Evolutionary conservation across 371 early-diverging fungal species (phyloP).

Genomic region (Actinomucor elegans): DNA sequence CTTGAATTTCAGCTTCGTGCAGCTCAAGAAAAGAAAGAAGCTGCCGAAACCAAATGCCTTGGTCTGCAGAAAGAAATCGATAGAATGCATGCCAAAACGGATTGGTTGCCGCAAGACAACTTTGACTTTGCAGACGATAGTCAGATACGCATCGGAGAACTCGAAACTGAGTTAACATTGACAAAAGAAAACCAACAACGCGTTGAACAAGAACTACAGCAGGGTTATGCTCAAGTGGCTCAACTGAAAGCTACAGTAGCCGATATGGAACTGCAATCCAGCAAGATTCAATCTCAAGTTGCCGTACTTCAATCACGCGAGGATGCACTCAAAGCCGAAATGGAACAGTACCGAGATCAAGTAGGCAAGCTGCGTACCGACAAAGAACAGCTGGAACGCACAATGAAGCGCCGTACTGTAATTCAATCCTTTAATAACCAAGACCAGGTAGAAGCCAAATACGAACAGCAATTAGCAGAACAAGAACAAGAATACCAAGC

Average conservation of each 20-base stretch:
- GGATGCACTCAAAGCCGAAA: conserved; percentile 18
- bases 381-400: conserved; percentile 34
- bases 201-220: conserved; percentile 8
- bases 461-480: conserved; percentile 47
- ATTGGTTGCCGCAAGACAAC: not conserved
- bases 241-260: conserved; percentile 19
- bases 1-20: conserved; percentile 31
- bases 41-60: conserved; percentile 11
- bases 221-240: conserved; percentile 17
- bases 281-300: conserved; percentile 28
- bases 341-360: conserved; percentile 35
- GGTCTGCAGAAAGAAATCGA: conserved; percentile 9
- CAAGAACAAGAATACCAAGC: conserved; percentile 47
- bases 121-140: conserved; percentile 9
- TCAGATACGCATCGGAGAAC: not conserved
- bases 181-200: conserved; percentile 2
- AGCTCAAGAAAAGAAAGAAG: conserved; percentile 29
- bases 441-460: conserved; percentile 14
- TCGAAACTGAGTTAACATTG: conserved; percentile 7
- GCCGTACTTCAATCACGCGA: conserved; percentile 21
- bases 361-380: conserved; percentile 22
- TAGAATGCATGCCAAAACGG: not conserved
- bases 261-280: conserved; percentile 30
- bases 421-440: conserved; percentile 30
- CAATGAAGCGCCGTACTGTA: conserved; percentile 33